Percentiles rank a stretch among this genome's conserved stretches.
Evolutionary conservation across 2,329 filamentous ascomycete species (phyloP).

Genomic region (Phaeomoniella chlamydospora): DNA sequence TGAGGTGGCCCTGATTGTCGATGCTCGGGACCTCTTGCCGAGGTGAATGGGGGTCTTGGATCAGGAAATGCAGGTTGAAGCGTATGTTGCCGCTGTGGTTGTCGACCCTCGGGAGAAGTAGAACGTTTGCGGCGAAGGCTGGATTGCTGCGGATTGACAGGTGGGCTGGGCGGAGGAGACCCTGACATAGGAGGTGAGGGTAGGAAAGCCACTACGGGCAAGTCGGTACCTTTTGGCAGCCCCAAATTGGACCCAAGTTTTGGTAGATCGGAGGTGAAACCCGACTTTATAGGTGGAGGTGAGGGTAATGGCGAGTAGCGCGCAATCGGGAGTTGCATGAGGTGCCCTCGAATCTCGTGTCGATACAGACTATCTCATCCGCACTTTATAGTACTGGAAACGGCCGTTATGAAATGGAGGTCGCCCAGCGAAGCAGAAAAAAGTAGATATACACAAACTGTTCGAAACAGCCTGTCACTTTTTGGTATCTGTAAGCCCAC

Average conservation of each 20-base stretch:
- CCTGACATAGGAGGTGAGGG: conserved; percentile 28
- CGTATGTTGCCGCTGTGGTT: conserved; percentile 4
- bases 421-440: no score
- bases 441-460: no score
- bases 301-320: not conserved
- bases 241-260: conserved; percentile 13
- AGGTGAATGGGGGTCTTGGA: conserved; percentile 6
- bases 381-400: no score
- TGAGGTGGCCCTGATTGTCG: no score
- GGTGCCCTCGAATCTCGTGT: no score
- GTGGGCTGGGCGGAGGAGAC: conserved; percentile 21
- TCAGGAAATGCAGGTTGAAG: conserved; percentile 7
- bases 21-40: no score
- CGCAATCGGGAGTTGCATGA: not conserved
- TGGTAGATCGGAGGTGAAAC: conserved; percentile 2
- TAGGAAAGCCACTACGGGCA: conserved; percentile 22
- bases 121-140: conserved; percentile 17
- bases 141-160: conserved; percentile 20
- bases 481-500: no score
- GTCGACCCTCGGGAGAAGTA: conserved; percentile 13
- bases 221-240: conserved; percentile 10
- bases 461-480: no score
- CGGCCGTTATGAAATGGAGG: no score
- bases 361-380: no score
- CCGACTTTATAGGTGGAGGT: not conserved